Evolutionary conservation across 768 basidiomycete genomes (phyloP).

Genomic region (Mycena galopus): DNA sequence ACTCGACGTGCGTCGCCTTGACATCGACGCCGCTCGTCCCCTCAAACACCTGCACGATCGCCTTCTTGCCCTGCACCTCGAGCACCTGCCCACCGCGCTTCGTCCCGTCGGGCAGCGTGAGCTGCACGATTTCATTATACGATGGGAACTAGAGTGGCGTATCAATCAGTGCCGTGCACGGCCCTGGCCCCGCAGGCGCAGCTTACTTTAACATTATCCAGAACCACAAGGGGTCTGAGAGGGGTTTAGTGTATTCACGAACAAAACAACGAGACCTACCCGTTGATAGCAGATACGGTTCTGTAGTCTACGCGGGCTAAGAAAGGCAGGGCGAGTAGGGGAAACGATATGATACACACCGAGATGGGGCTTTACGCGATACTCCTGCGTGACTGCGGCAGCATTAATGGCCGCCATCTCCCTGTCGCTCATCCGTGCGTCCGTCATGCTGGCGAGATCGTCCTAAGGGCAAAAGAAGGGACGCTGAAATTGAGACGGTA

Average conservation of each 20-base stretch:
- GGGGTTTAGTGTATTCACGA: slow-evolving; percentile 16
- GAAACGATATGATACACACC: slow-evolving; percentile 67
- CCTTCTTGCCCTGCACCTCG: slow-evolving; percentile 98
- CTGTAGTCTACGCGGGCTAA: slow-evolving; percentile 79
- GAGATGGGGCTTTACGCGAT: slow-evolving; percentile 89
- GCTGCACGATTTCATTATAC: slow-evolving; percentile 97
- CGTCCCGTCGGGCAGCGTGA: slow-evolving; percentile 95
- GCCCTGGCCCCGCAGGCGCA: background rate
- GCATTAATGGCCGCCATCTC: slow-evolving; percentile 88
- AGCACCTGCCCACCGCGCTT: slow-evolving; percentile 97
- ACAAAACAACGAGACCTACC: slow-evolving; percentile 63
- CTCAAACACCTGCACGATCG: slow-evolving; percentile 99
- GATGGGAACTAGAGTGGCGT: slow-evolving; percentile 81
- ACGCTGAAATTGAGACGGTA: slow-evolving; percentile 15
- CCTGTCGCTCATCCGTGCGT: slow-evolving; percentile 76
- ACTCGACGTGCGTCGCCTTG: slow-evolving; percentile 96
- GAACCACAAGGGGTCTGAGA: slow-evolving; percentile 89
- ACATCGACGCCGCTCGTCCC: slow-evolving; percentile 98
- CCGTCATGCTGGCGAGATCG: slow-evolving; percentile 51
- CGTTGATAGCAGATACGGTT: slow-evolving; percentile 98
- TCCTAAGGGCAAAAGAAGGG: background rate
- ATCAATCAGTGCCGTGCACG: slow-evolving; percentile 6
- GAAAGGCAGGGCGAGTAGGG: slow-evolving; percentile 17
- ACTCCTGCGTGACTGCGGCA: slow-evolving; percentile 90
- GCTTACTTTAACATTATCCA: slow-evolving; percentile 97